These are phyloP conservation scores for Debaryomyces maramus DNA, from an alignment of 805 yeast genomes.

Conservation along the genomic window DNA sequence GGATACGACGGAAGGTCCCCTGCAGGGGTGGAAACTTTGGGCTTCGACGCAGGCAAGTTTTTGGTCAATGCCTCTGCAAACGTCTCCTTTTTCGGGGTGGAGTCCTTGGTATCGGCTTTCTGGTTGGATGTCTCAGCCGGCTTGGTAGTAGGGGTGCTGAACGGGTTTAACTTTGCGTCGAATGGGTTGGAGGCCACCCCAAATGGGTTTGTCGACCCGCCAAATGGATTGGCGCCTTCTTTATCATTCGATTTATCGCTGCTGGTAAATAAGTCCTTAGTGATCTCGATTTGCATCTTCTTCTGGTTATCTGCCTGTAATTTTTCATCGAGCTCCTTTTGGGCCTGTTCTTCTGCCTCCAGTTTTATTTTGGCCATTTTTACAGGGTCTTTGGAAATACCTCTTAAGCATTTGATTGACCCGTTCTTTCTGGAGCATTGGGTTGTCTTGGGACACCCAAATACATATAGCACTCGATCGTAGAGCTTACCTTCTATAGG, in stretches of 20 bases:
- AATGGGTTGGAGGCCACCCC: conserved; percentile 17
- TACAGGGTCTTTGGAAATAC: conserved; percentile 60
- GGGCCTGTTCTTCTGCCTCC: conserved; percentile 30
- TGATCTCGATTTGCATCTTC: conserved; percentile 36
- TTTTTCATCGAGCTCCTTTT: conserved; percentile 39
- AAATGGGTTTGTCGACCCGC: conserved; percentile 21
- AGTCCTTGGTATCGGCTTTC: background rate
- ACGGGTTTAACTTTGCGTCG: conserved; percentile 23
- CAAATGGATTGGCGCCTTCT: conserved; percentile 31
- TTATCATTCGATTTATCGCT: conserved; percentile 26
- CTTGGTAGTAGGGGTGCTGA: conserved; percentile 22
- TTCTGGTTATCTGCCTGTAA: conserved; percentile 44
- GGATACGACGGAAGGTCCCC: conserved; percentile 51
- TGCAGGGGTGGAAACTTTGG: conserved; percentile 2
- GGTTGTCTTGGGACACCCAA: conserved; percentile 60
- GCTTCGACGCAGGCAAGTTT: background rate
- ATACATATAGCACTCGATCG: conserved; percentile 79
- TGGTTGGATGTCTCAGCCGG: conserved; percentile 1
- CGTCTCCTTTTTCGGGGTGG: conserved; percentile 12
- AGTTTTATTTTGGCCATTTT: conserved; percentile 40
- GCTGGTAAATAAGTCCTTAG: conserved; percentile 39
- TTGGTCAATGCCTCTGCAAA: conserved; percentile 25
- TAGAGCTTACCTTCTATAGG: conserved; percentile 71
- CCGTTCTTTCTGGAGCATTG: conserved; percentile 71
- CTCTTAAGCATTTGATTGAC: conserved; percentile 73